phyloP scores from a whole-genome alignment of 2,329 filamentous ascomycete species.

The Trichoderma polysporum region DNA sequence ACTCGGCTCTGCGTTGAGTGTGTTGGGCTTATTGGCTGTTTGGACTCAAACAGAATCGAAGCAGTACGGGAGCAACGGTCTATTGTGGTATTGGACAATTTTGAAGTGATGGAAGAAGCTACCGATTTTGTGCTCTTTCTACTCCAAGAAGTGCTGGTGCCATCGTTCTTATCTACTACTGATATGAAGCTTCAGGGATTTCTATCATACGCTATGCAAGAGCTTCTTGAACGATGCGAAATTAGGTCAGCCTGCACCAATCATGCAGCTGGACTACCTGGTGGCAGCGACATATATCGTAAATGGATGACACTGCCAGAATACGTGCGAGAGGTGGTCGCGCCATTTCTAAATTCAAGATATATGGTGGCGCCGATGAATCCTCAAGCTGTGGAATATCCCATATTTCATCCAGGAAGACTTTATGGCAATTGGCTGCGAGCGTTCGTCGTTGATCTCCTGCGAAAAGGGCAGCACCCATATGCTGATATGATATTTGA shows the following conservation, averaged over 20 bases:
- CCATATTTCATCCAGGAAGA: constrained; percentile 68
- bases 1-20: constrained; percentile 74
- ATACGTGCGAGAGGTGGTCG: constrained; percentile 74
- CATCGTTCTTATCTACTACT: constrained; percentile 85
- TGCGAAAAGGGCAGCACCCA: constrained; percentile 72
- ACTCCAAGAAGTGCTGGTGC: constrained; percentile 83
- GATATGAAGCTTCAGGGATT: constrained; percentile 88
- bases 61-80: constrained; percentile 72
- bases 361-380: constrained; percentile 70
- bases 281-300: constrained; percentile 61
- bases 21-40: constrained; percentile 82
- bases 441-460: constrained; percentile 74
- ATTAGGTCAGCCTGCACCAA: constrained; percentile 59
- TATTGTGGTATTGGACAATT: constrained; percentile 87
- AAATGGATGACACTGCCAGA: constrained; percentile 81
- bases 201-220: constrained; percentile 91
- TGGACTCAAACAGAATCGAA: constrained; percentile 90
- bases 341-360: constrained; percentile 81
- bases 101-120: constrained; percentile 72
- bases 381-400: constrained; percentile 63
- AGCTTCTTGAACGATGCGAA: constrained; percentile 75
- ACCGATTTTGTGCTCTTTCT: constrained; percentile 84
- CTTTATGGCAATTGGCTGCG: constrained; percentile 81
- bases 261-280: constrained; percentile 41
- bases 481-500: constrained; percentile 78